A percentile compares a stretch with the other conserved stretches of the same genome.
Evolutionary conservation across 495 filamentous ascomycete species (phyloP).

Genomic region (Melanomma pulvis-pyrius): DNA sequence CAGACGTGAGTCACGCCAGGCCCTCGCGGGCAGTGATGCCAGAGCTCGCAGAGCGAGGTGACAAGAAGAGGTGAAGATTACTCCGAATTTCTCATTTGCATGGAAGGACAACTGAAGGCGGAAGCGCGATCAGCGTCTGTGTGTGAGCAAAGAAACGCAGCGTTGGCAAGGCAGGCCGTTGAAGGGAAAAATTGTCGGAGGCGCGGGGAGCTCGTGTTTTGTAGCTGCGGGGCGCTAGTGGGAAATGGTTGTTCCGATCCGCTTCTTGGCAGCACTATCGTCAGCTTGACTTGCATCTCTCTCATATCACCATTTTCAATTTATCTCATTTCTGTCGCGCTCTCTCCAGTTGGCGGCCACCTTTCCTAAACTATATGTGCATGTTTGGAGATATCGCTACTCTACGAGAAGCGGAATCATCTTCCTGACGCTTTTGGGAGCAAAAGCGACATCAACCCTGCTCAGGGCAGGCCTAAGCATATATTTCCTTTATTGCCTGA

Average conservation of each 20-base stretch:
- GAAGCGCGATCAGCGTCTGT: conserved; percentile 58
- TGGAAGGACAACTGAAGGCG: conserved; percentile 37
- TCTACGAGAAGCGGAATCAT: no score
- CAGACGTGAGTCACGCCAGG: conserved; percentile 91
- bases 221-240: conserved; percentile 30
- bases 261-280: not conserved
- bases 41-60: conserved; percentile 51
- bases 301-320: not conserved
- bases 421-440: no score
- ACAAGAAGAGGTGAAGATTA: conserved; percentile 76
- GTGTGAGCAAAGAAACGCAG: conserved; percentile 99
- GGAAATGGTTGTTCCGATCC: conserved; percentile 8
- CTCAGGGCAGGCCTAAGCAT: no score
- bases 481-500: no score
- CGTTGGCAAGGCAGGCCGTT: conserved; percentile 91
- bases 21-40: conserved; percentile 79
- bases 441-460: no score
- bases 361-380: no score
- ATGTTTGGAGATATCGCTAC: no score
- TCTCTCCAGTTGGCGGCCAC: no score
- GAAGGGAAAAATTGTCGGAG: conserved; percentile 51
- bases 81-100: conserved; percentile 99
- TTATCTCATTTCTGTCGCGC: no score
- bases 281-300: not conserved
- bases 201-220: conserved; percentile 21